These are phyloP conservation scores for Stephania cephalantha DNA, from an alignment of 164 flowering plant genomes.

Conservation along the genomic window DNA sequence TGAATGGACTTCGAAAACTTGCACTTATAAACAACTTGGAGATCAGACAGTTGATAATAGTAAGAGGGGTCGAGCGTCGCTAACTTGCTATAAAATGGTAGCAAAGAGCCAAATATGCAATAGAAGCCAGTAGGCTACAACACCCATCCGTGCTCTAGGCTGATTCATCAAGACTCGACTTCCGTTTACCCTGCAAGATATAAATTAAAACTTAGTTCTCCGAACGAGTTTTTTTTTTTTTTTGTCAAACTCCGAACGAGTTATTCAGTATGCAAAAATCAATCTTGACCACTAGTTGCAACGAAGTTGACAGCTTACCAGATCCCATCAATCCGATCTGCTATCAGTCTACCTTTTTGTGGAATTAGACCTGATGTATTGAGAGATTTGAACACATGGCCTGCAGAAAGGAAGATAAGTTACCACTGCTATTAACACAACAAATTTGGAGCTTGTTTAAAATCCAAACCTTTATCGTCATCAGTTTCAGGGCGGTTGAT, in stretches of 20 bases:
- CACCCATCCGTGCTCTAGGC: conserved; percentile 79
- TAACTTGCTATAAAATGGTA: conserved; percentile 52
- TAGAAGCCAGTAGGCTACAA: conserved; percentile 69
- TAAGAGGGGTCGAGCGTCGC: conserved; percentile 6
- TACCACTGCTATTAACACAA: background rate
- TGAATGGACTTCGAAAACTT: conserved; percentile 1
- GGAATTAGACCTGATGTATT: conserved; percentile 84
- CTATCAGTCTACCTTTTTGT: conserved; percentile 70
- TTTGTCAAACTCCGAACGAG: background rate
- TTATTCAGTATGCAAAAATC: background rate
- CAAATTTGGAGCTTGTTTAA: background rate
- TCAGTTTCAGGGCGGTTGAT: conserved; percentile 51
- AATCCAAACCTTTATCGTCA: conserved; percentile 75
- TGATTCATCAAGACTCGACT: conserved; percentile 74
- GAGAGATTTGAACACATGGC: conserved; percentile 88
- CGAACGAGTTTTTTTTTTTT: background rate
- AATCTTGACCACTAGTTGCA: background rate
- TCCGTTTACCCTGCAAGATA: conserved; percentile 69
- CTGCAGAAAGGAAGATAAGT: conserved; percentile 37
- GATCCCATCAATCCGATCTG: conserved; percentile 87
- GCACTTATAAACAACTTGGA: conserved; percentile 26
- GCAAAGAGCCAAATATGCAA: conserved; percentile 82
- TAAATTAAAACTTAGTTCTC: background rate
- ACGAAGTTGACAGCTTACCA: conserved; percentile 44
- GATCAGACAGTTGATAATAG: conserved; percentile 2